Base-by-base conservation (phyloP, 2,329 filamentous ascomycete species). In the Clonostachys byssicola region DNA sequence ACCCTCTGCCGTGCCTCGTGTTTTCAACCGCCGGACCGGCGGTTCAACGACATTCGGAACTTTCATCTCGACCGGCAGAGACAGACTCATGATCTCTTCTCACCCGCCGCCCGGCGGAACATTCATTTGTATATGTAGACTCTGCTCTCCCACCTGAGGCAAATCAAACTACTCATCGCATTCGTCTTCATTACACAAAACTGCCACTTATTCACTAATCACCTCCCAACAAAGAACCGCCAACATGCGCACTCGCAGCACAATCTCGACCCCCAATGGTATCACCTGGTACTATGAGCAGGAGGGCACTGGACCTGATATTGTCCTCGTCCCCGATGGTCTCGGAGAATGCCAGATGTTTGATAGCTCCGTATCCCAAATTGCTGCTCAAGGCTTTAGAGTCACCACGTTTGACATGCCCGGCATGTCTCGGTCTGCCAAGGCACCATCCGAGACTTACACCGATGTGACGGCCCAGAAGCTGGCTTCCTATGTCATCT, bases 211-310 rank as follows among this genome's bases (percentile, higher is more conserved):
- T 9, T 4, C 3, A n/a, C 3, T 12, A 39, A n/a, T n/a, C 36
- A 39, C 36, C 36, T 39, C 36, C 4, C 12, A 39, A 2, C 10
- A 39, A 39, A 39, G 3, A 3, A 39, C 36, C 12, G 14, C 17
- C 36, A 42, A 16, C 17, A 42, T 42, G 40, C 40, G 40, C 40
- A 42, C 17, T 20, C 40, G 35, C 12, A 40, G 18, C 14, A 43
- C 39, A n/a, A 36, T 40, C 34, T 43, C 20, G 12, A 39, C 12
- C 40, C 13, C 13, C 5, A 10, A 43, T 13, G 40, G 39, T 30
- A 47, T 47, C 40, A 47, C 23, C 18, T 47, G 45, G 40, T 47
- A 43, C 34, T 47, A 47, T 41, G 45, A 47, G 16, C 45, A 47
- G 30, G 45, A 47, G 30, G 45, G 45, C 12, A 43, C 40, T 3